These are phyloP conservation scores for Talaromyces wortmannii DNA, from an alignment of 495 filamentous ascomycete genomes.

Conservation along the genomic window DNA sequence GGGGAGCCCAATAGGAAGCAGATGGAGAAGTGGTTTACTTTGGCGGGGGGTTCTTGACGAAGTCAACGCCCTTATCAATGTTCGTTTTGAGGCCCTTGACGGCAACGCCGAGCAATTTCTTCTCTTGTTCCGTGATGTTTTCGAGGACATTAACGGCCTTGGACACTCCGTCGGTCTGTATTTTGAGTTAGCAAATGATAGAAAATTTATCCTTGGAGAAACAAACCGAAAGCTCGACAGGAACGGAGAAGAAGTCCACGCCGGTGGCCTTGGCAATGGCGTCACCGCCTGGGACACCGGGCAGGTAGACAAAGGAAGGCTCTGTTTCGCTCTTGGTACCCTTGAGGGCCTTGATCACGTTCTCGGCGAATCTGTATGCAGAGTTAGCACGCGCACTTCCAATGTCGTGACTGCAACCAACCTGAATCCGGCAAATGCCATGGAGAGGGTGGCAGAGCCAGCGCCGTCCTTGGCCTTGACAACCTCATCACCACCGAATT, in stretches of 20 bases:
- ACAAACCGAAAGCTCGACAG: slow-evolving; percentile 89
- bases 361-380: slow-evolving; percentile 74
- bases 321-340: slow-evolving; percentile 89
- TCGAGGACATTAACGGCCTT: slow-evolving; percentile 74
- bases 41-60: slow-evolving; percentile 75
- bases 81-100: slow-evolving; percentile 78
- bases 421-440: slow-evolving; percentile 96
- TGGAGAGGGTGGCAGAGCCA: slow-evolving; percentile 92
- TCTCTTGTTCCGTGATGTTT: slow-evolving; percentile 70
- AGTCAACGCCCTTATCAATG: slow-evolving; percentile 88
- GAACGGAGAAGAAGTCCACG: slow-evolving; percentile 91
- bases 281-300: slow-evolving; percentile 81
- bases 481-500: slow-evolving; percentile 98
- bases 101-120: slow-evolving; percentile 71
- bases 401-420: slow-evolving; percentile 21
- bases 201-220: slow-evolving; percentile 3
- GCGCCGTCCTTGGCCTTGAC: slow-evolving; percentile 95
- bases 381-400: slow-evolving; percentile 13
- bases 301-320: slow-evolving; percentile 91
- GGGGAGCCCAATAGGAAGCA: slow-evolving; percentile 4
- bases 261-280: slow-evolving; percentile 75
- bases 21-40: slow-evolving; percentile 46
- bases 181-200: slow-evolving; percentile 6
- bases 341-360: slow-evolving; percentile 77
- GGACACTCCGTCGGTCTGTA: slow-evolving; percentile 71